These are phyloP conservation scores for Cylindrotheca closterium DNA, from an alignment of 108 stramenopile genomes.

Conservation along the genomic window DNA sequence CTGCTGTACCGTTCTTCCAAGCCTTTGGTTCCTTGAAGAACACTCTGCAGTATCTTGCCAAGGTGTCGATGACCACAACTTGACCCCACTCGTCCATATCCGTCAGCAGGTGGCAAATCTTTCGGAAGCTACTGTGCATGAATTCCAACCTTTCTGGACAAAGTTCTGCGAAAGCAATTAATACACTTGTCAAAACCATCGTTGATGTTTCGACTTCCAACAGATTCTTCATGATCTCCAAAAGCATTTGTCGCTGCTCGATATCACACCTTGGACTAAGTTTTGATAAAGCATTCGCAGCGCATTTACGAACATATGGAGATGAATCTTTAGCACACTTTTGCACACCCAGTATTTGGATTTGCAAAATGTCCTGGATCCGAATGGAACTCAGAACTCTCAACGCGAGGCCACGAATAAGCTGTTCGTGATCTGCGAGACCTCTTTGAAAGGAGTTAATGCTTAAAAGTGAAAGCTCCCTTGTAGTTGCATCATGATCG, in stretches of 20 bases:
- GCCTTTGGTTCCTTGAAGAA: constrained; percentile 83
- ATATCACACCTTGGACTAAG: constrained; percentile 73
- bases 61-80: constrained; percentile 78
- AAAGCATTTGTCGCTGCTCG: constrained; percentile 46
- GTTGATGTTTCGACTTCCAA: constrained; percentile 82
- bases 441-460: constrained; percentile 99
- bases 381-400: constrained; percentile 95
- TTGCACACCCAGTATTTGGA: constrained; percentile 96
- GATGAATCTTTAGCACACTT: constrained; percentile 90
- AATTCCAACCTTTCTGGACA: constrained; percentile 90
- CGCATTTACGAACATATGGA: constrained; percentile 98
- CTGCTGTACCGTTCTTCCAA: constrained; percentile 63
- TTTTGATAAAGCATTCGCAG: constrained; percentile 93
- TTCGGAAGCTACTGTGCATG: constrained; percentile 91
- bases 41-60: constrained; percentile 89
- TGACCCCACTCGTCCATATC: constrained; percentile 99
- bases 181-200: constrained; percentile 94
- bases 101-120: constrained; percentile 94
- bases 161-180: constrained; percentile 91
- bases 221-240: constrained; percentile 55
- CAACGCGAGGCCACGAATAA: constrained; percentile 95
- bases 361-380: constrained; percentile 95
- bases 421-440: constrained; percentile 88
- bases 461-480: constrained; percentile 91
- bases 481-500: constrained; percentile 87